Evolutionary conservation across 495 filamentous ascomycete genomes (phyloP).

Genomic region (Staphylotrichum tortipilum): DNA sequence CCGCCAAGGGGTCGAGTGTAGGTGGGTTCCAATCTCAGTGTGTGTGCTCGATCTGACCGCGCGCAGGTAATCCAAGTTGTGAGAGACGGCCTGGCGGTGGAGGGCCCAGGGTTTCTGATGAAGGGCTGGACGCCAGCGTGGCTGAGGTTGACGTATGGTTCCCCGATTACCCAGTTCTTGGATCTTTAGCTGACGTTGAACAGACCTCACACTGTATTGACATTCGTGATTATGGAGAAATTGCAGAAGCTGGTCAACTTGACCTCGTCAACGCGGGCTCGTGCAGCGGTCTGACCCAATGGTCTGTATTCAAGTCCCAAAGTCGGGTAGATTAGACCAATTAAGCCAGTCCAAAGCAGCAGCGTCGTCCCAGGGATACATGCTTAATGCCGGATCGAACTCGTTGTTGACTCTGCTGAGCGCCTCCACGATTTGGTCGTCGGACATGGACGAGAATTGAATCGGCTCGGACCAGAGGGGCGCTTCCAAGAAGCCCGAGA

Average conservation of each 20-base stretch:
- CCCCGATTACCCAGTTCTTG: background rate
- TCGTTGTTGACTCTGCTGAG: slow-evolving; percentile 50
- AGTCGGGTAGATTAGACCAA: slow-evolving; percentile 42
- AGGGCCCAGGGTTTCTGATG: slow-evolving; percentile 34
- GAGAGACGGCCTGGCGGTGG: slow-evolving; percentile 18
- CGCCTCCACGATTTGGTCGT: slow-evolving; percentile 54
- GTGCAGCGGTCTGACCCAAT: slow-evolving; percentile 1
- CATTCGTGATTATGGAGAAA: slow-evolving; percentile 36
- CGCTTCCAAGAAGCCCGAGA: slow-evolving; percentile 18
- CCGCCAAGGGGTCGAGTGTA: slow-evolving; percentile 15
- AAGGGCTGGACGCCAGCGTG: slow-evolving; percentile 37
- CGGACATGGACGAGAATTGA: slow-evolving; percentile 61
- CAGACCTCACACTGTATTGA: slow-evolving; percentile 34
- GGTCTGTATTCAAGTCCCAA: slow-evolving; percentile 18
- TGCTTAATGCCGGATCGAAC: slow-evolving; percentile 42
- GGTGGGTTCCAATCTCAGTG: background rate
- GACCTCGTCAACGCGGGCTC: background rate
- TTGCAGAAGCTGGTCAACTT: slow-evolving; percentile 18
- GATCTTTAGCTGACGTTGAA: background rate
- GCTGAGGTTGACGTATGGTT: slow-evolving; percentile 28
- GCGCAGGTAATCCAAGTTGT: slow-evolving; percentile 22
- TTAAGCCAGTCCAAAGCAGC: slow-evolving; percentile 53
- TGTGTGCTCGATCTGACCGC: background rate
- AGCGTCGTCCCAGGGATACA: slow-evolving; percentile 48
- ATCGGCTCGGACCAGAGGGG: slow-evolving; percentile 45